Evolutionary conservation across 192 early-diverging fungal genomes (phyloP).

Genomic region (Irineochytrium annulatum): DNA sequence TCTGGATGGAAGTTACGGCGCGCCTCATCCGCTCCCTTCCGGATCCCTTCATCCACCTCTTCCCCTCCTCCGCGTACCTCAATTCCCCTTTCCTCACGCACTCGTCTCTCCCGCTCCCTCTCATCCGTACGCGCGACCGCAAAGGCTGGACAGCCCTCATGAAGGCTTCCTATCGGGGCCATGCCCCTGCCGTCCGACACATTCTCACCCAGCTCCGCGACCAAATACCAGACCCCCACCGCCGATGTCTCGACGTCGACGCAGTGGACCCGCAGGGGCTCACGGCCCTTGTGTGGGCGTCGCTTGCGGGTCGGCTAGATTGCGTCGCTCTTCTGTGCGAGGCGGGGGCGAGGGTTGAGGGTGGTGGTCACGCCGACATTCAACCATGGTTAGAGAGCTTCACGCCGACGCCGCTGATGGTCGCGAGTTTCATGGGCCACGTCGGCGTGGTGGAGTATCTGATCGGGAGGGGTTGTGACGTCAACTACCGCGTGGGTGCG

Average conservation of each 20-base stretch:
- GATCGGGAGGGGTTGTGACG: constrained; percentile 35
- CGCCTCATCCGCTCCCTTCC: constrained; percentile 8
- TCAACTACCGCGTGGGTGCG: constrained; percentile 33
- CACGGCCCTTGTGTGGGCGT: constrained; percentile 45
- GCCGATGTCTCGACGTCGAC: constrained; percentile 24
- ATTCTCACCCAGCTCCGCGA: no score
- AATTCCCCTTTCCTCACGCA: constrained; percentile 10
- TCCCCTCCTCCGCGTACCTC: constrained; percentile 37
- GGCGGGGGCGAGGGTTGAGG: constrained; percentile 13
- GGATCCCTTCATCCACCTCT: background rate
- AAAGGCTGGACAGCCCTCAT: constrained; percentile 41
- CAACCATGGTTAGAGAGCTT: constrained; percentile 5
- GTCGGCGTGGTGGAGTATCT: constrained; percentile 33
- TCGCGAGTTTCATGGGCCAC: constrained; percentile 35
- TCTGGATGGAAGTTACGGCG: background rate
- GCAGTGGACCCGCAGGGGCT: constrained; percentile 23
- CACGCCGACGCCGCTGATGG: constrained; percentile 39
- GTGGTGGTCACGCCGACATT: background rate
- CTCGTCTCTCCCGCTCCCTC: background rate
- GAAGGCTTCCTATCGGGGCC: constrained; percentile 46
- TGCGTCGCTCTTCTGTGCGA: constrained; percentile 32
- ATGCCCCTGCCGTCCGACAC: constrained; percentile 10
- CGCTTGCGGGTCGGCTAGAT: constrained; percentile 21
- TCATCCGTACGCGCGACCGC: constrained; percentile 23
- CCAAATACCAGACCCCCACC: constrained; percentile 1